Percentiles rank a stretch among this genome's conserved stretches.
Evolutionary conservation across 2,329 filamentous ascomycete species (phyloP).

Genomic region (Alternaria longipes): DNA sequence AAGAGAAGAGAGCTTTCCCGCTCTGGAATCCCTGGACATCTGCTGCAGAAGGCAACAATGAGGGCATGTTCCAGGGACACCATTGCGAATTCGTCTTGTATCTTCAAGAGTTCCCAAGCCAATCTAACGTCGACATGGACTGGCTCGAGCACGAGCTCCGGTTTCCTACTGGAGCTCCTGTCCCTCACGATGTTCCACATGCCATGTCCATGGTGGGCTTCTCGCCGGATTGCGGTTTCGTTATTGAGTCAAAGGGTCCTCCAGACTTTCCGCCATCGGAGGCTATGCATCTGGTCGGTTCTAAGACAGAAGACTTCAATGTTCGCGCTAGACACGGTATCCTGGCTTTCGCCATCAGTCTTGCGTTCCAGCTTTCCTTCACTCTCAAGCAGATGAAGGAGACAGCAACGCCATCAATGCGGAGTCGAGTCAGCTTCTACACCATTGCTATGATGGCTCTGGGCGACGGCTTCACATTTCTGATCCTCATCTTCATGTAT

Average conservation of each 20-base stretch:
- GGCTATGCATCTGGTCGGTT: constrained; percentile 63
- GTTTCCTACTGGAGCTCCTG: constrained; percentile 65
- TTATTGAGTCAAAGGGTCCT: constrained; percentile 68
- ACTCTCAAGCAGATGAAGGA: constrained; percentile 71
- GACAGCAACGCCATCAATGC: constrained; percentile 70
- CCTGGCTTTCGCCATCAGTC: constrained; percentile 60
- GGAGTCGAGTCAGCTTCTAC: constrained; percentile 71
- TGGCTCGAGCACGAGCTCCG: constrained; percentile 68
- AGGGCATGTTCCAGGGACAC: constrained; percentile 71
- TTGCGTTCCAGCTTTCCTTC: constrained; percentile 64
- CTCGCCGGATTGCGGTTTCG: constrained; percentile 73
- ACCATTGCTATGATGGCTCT: constrained; percentile 69
- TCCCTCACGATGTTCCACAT: constrained; percentile 61
- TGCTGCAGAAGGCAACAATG: constrained; percentile 64
- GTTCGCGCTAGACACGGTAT: constrained; percentile 63
- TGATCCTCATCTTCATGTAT: constrained; percentile 63
- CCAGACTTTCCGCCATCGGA: constrained; percentile 63
- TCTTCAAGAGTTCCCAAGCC: constrained; percentile 68
- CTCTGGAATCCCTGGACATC: constrained; percentile 78
- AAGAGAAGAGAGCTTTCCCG: constrained; percentile 66
- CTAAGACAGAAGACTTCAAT: constrained; percentile 66
- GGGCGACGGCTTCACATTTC: constrained; percentile 67
- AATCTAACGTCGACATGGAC: constrained; percentile 51
- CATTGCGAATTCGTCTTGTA: constrained; percentile 92
- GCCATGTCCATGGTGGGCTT: constrained; percentile 69